Conservation (phyloP, 371 early-diverging fungal genomes). For the Lichtheimia hyalospora region DNA sequence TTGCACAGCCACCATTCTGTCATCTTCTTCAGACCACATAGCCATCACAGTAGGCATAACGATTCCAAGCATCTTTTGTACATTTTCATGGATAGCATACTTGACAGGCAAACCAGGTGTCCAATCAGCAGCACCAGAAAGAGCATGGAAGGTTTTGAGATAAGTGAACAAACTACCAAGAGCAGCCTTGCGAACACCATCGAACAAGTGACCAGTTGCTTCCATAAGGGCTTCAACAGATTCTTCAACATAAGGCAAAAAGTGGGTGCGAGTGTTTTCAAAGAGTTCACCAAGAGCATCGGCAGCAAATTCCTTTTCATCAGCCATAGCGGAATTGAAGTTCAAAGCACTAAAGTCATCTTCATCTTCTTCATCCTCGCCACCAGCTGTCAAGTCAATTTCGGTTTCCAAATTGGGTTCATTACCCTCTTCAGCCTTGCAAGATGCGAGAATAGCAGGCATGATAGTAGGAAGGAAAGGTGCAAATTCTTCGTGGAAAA, state of each 20-base stretch:
- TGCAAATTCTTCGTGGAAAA: slow-evolving; percentile 77
- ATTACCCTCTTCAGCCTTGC: slow-evolving; percentile 68
- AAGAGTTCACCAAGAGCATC: slow-evolving; percentile 85
- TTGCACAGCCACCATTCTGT: slow-evolving; percentile 73
- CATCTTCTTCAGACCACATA: slow-evolving; percentile 83
- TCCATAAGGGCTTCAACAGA: slow-evolving; percentile 60
- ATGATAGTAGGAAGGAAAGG: slow-evolving; percentile 72
- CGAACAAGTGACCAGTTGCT: slow-evolving; percentile 70
- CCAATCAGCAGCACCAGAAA: slow-evolving; percentile 66
- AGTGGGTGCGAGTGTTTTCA: slow-evolving; percentile 65
- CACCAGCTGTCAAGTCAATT: slow-evolving; percentile 35
- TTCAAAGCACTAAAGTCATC: slow-evolving; percentile 13
- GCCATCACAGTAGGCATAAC: slow-evolving; percentile 67
- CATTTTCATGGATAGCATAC: slow-evolving; percentile 69
- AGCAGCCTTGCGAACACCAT: slow-evolving; percentile 80
- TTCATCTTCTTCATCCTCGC: slow-evolving; percentile 20
- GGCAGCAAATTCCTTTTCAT: slow-evolving; percentile 89
- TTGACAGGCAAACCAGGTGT: slow-evolving; percentile 64
- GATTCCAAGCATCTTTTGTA: slow-evolving; percentile 60
- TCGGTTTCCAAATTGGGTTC: slow-evolving; percentile 47
- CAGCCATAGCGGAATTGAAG: slow-evolving; percentile 78
- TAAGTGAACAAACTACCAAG: slow-evolving; percentile 68
- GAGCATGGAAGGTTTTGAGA: slow-evolving; percentile 68
- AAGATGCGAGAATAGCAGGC: slow-evolving; percentile 74
- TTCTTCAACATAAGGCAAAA: slow-evolving; percentile 80